Conservation (phyloP, 371 early-diverging fungal genomes). For the Mucor ambiguus region DNA sequence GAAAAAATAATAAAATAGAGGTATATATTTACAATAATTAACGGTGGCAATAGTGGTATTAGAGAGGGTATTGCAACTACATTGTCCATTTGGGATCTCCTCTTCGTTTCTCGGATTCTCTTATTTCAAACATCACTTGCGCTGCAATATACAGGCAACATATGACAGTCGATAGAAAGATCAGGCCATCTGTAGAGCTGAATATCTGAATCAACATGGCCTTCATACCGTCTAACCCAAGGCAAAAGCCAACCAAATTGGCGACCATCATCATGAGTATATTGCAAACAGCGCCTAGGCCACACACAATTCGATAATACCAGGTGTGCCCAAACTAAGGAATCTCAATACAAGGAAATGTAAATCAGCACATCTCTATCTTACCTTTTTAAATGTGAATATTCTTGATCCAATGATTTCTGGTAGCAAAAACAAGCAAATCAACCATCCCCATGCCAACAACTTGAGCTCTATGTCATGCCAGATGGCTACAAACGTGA, state of each 20-base stretch:
- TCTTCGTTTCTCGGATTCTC: constrained; percentile 69
- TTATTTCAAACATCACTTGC: constrained; percentile 87
- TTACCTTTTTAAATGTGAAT: constrained; percentile 61
- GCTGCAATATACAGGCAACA: constrained; percentile 68
- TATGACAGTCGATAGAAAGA: constrained; percentile 54
- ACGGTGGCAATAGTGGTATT: background rate
- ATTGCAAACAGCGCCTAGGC: constrained; percentile 82
- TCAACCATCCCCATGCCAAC: constrained; percentile 93
- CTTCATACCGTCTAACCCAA: constrained; percentile 84
- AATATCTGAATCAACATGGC: constrained; percentile 60
- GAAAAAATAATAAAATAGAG: background rate
- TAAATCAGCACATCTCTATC: background rate
- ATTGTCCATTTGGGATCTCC: constrained; percentile 51
- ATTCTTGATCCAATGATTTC: constrained; percentile 70
- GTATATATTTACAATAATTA: background rate
- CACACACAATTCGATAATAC: constrained; percentile 82
- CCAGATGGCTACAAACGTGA: constrained; percentile 97
- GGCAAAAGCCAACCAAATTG: constrained; percentile 93
- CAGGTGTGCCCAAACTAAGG: constrained; percentile 60
- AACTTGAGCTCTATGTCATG: constrained; percentile 88
- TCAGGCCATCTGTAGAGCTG: constrained; percentile 44
- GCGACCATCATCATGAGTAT: constrained; percentile 94
- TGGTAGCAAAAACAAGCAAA: constrained; percentile 83
- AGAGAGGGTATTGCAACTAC: constrained; percentile 21
- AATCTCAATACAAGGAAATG: background rate